phyloP scores from a whole-genome alignment of 2,329 filamentous ascomycete species.

The Cadophora sp. region DNA sequence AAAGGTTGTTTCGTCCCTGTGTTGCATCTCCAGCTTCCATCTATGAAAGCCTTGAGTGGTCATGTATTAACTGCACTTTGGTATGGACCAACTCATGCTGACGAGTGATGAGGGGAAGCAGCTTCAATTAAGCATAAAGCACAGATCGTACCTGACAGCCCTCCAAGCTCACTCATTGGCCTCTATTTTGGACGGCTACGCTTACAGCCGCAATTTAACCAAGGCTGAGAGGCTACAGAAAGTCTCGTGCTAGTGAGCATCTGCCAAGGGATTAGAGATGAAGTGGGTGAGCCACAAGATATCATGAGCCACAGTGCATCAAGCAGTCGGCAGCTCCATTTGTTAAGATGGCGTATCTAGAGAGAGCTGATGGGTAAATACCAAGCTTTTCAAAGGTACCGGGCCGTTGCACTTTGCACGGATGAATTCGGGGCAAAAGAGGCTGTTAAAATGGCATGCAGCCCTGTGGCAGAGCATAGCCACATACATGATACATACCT shows the following conservation, averaged over 20 bases:
- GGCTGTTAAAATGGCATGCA: conserved; percentile 16
- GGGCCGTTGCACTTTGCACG: neutral
- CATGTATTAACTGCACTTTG: conserved; percentile 12
- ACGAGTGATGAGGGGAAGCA: conserved; percentile 7
- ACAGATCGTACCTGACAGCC: neutral
- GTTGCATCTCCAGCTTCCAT: neutral
- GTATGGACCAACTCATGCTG: conserved; percentile 13
- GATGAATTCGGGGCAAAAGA: neutral
- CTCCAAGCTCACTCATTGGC: conserved; percentile 10
- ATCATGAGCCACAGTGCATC: conserved; percentile 15
- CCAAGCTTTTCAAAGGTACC: conserved; percentile 16
- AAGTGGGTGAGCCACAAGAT: conserved; percentile 24
- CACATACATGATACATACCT: conserved; percentile 21
- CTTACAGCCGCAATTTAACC: conserved; percentile 11
- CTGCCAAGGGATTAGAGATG: conserved; percentile 18
- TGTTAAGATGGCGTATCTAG: conserved; percentile 20
- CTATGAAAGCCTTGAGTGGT: too few relatives aligned
- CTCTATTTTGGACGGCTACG: conserved; percentile 25
- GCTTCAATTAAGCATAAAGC: conserved; percentile 32
- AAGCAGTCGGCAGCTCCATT: conserved; percentile 25
- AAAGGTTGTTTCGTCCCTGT: neutral
- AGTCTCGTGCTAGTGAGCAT: neutral
- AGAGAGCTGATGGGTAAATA: conserved; percentile 26
- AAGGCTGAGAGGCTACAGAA: conserved; percentile 25
- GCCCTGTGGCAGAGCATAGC: conserved; percentile 28